Evolutionary conservation across 1,139 yeast species (phyloP).

Genomic region (Debaryomycetaceae sp.): DNA sequence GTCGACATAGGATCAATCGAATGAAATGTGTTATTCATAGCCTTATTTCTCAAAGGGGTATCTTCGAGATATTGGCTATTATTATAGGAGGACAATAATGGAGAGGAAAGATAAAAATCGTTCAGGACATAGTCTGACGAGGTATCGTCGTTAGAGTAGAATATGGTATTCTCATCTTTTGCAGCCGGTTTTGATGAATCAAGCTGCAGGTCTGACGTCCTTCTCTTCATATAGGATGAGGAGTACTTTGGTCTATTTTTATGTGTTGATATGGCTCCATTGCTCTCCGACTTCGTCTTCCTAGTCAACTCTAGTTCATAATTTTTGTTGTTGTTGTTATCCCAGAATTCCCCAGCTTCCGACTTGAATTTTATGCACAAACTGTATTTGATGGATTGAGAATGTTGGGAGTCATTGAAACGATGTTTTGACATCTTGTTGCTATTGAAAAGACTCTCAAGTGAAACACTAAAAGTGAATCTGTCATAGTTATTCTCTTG

Average conservation of each 20-base stretch:
- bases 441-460: slow-evolving; percentile 36
- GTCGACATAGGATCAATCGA: not conserved
- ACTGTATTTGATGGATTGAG: slow-evolving; percentile 17
- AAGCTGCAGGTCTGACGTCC: slow-evolving; percentile 30
- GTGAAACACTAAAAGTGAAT: slow-evolving; percentile 51
- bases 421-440: slow-evolving; percentile 13
- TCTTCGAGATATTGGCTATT: not conserved
- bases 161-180: slow-evolving; percentile 5
- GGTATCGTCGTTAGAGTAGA: not conserved
- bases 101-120: slow-evolving; percentile 38
- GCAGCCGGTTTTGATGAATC: slow-evolving; percentile 5
- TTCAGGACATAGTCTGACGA: slow-evolving; percentile 34
- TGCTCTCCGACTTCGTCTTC: slow-evolving; percentile 2
- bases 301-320: slow-evolving; percentile 51
- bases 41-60: slow-evolving; percentile 1
- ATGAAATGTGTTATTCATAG: not conserved
- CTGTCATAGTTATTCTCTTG: slow-evolving; percentile 53
- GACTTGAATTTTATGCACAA: slow-evolving; percentile 61
- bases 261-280: slow-evolving; percentile 5
- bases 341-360: slow-evolving; percentile 64
- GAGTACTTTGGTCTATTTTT: slow-evolving; percentile 33
- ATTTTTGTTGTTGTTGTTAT: slow-evolving; percentile 61
- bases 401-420: not conserved
- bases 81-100: slow-evolving; percentile 26
- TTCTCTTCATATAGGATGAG: slow-evolving; percentile 33